A percentile compares a stretch with the other conserved stretches of the same genome.
Evolutionary conservation across 345 rosid genomes (phyloP).

Genomic region (Eucalyptus shirleyi): DNA sequence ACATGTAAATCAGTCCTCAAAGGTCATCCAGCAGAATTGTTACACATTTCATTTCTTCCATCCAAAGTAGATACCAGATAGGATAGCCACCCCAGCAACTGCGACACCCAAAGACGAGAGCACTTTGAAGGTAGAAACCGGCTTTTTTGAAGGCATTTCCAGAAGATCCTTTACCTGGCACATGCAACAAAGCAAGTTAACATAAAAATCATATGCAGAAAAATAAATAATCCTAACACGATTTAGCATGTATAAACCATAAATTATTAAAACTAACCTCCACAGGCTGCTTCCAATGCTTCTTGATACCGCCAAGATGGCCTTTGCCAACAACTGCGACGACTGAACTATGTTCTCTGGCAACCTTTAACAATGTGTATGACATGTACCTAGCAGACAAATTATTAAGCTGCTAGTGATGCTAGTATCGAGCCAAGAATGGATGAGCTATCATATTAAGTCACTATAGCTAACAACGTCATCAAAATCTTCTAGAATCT

Average conservation of each 20-base stretch:
- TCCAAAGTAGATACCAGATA: constrained; percentile 50
- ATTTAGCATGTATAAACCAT: background rate
- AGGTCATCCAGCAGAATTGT: background rate
- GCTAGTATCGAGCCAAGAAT: background rate
- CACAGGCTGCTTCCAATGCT: constrained; percentile 82
- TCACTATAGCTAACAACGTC: background rate
- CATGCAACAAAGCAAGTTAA: background rate
- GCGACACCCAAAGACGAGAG: constrained; percentile 56
- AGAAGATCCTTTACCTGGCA: constrained; percentile 53
- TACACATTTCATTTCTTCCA: constrained; percentile 26
- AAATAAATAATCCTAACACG: background rate
- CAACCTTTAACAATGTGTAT: constrained; percentile 45
- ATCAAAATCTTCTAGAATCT: background rate
- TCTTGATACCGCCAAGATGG: constrained; percentile 83
- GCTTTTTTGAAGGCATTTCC: constrained; percentile 47
- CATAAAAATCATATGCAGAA: background rate
- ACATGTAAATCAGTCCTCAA: background rate
- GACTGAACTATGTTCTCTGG: constrained; percentile 65
- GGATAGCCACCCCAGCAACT: constrained; percentile 58
- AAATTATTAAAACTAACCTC: constrained; percentile 15
- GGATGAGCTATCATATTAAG: background rate
- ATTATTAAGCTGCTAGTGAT: background rate
- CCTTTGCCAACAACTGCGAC: constrained; percentile 99
- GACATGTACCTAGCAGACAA: constrained; percentile 76
- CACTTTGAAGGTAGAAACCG: constrained; percentile 31